Conservation (phyloP, 108 stramenopile genomes). For the Schizochytrium sp. region DNA sequence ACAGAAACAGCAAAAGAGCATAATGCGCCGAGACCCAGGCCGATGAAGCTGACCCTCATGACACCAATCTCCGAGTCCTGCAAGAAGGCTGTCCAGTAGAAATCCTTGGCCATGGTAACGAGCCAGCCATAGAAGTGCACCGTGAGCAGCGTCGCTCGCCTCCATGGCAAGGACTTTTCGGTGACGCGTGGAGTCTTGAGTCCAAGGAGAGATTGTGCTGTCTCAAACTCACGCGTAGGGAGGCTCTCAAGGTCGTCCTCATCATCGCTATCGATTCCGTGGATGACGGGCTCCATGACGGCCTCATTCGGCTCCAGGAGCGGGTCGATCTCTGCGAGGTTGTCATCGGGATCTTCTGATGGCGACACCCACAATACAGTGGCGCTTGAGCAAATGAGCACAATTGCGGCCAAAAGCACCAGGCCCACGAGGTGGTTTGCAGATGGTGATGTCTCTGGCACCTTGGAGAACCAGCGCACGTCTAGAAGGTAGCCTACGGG, state of each 20-base stretch:
- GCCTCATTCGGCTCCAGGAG: not conserved
- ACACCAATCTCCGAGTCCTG: not conserved
- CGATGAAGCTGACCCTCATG: constrained; percentile 39
- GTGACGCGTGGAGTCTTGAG: not conserved
- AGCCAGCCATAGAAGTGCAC: constrained; percentile 60
- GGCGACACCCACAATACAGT: constrained; percentile 11
- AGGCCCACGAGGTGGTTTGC: constrained; percentile 23
- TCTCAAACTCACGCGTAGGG: not conserved
- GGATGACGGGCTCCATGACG: not conserved
- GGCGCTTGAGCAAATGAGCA: not conserved
- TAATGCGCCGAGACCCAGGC: constrained; percentile 27
- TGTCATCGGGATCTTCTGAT: not conserved
- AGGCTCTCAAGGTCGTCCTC: not conserved
- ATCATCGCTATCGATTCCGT: not conserved
- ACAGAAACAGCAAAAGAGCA: constrained; percentile 32
- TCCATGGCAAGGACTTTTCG: constrained; percentile 13
- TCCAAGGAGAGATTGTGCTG: not conserved
- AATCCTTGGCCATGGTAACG: constrained; percentile 33
- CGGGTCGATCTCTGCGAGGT: not conserved
- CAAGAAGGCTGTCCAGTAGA: constrained; percentile 60
- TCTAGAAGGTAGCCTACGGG: constrained; percentile 19
- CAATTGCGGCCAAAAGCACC: not conserved
- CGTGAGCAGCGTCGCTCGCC: constrained; percentile 23
- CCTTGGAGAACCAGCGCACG: not conserved
- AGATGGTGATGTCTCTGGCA: not conserved